Evolutionary conservation across 331 rosid genomes (phyloP), one percentile per base, ranked within the genome.

Genomic region (Quercus tomentella): DNA sequence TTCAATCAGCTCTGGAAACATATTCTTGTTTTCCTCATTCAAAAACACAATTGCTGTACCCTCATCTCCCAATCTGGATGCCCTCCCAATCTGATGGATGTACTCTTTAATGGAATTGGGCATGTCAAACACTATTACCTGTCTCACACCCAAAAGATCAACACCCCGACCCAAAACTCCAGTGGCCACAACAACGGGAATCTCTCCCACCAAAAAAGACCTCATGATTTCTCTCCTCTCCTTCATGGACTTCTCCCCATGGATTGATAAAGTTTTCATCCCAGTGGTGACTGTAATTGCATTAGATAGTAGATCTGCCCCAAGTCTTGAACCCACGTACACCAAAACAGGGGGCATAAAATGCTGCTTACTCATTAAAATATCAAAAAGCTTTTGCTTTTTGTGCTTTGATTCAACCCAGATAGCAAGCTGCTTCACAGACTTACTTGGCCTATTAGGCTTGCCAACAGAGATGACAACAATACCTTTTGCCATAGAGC

Each of bases 401-500:
- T 93, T 93, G 75, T 88, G 91, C 86, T 89, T 93, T 41, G 95
- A 83, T 76, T 90, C 97, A n/a, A 93, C 92, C 98, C 97, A 90
- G 60, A 93, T 90, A 65, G 91, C 91, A 30, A 91, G 74, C 83
- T 93, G 97, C 84, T 91, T 93, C 89, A 93, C 93, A 26, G 93
- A 89, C 86, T 90, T 87, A 80, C 83, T 89, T 77, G 98, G 95
- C 73, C 79, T 82, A 73, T 93, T 91, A 76, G 93, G 90, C 60
- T 82, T 88, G 76, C 95, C 97, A 69, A 87, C 89, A 57, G 92
- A 83, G 63, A 93, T 72, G 69, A 86, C 74, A 57, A 80, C 84
- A 21, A 73, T 76, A 75, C 79, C 88, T 74, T 87, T 91, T 12
- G 84, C 94, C 75, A 93, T 73, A 52, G 89, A 73, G 80, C 72